Conservation (phyloP, 306 rosid species). For the Pterocarpus santalinus region DNA sequence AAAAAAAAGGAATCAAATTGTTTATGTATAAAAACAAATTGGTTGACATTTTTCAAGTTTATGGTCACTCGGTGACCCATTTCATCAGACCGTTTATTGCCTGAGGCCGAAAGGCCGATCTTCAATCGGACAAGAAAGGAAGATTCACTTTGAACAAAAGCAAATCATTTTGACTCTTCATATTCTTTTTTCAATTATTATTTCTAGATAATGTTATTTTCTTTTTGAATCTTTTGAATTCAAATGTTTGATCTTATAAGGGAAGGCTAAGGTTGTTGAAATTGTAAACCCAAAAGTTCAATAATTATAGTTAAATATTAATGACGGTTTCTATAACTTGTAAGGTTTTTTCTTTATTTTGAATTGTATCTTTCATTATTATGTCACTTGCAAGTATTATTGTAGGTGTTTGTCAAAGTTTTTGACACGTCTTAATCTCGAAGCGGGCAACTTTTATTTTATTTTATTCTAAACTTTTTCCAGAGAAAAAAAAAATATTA, state of each 20-base stretch:
- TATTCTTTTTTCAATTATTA: not conserved
- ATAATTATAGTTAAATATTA: not conserved
- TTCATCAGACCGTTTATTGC: not conserved
- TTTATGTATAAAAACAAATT: too few relatives aligned
- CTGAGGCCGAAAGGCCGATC: not conserved
- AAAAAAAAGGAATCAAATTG: too few relatives aligned
- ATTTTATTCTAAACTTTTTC: too few relatives aligned
- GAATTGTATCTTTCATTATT: not conserved
- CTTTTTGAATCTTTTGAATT: not conserved
- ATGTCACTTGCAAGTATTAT: not conserved
- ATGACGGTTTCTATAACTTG: not conserved
- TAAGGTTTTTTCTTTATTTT: too few relatives aligned
- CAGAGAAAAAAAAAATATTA: too few relatives aligned
- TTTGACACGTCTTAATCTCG: not conserved
- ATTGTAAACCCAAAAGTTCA: not conserved
- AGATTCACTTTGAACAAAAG: not conserved
- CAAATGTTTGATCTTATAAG: conserved; percentile 12
- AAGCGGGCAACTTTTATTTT: not conserved
- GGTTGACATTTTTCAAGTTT: too few relatives aligned
- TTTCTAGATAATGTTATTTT: not conserved
- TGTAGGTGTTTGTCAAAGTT: not conserved
- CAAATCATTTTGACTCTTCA: conserved; percentile 4
- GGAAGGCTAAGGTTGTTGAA: not conserved
- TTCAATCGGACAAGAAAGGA: not conserved
- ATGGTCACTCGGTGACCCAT: not conserved